A percentile compares a stretch with the other conserved stretches of the same genome.
These are phyloP conservation scores for Epithemia pelagica DNA, from an alignment of 108 stramenopile genomes.

Conservation along the genomic window DNA sequence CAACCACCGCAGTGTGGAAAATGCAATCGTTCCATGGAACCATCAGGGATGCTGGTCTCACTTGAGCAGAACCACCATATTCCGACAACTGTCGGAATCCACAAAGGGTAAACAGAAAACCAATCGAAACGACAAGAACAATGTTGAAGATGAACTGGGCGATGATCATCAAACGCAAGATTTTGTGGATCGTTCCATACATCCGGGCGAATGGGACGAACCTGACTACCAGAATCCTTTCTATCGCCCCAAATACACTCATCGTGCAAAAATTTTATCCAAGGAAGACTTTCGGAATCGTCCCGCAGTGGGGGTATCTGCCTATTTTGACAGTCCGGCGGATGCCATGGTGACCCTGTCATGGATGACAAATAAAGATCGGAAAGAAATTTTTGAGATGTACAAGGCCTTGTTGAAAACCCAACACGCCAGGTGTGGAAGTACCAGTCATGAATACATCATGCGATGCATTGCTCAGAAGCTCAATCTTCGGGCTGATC, in stretches of 20 bases:
- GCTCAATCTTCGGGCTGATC: constrained; percentile 56
- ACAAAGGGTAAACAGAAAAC: too few relatives aligned
- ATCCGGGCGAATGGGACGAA: constrained; percentile 49
- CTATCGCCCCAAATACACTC: constrained; percentile 53
- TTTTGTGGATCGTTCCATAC: not conserved
- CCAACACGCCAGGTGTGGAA: constrained; percentile 21
- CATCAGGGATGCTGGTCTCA: too few relatives aligned
- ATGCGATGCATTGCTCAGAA: constrained; percentile 63
- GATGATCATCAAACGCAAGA: not conserved
- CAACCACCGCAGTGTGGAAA: too few relatives aligned
- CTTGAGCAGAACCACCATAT: too few relatives aligned
- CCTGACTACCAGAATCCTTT: constrained; percentile 54
- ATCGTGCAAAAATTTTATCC: constrained; percentile 43
- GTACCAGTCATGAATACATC: constrained; percentile 81
- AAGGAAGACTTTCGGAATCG: constrained; percentile 77
- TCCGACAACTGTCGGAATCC: too few relatives aligned
- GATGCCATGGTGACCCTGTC: constrained; percentile 64
- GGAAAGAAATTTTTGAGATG: constrained; percentile 43
- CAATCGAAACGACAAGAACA: too few relatives aligned
- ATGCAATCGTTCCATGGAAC: too few relatives aligned
- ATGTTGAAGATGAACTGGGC: too few relatives aligned
- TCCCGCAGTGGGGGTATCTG: constrained; percentile 63
- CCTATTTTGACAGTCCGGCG: constrained; percentile 49
- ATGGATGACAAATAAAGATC: constrained; percentile 60
- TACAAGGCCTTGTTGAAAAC: constrained; percentile 62